These are phyloP conservation scores for Suhomyces bokatorum DNA, from an alignment of 1,139 yeast species.

Conservation along the genomic window DNA sequence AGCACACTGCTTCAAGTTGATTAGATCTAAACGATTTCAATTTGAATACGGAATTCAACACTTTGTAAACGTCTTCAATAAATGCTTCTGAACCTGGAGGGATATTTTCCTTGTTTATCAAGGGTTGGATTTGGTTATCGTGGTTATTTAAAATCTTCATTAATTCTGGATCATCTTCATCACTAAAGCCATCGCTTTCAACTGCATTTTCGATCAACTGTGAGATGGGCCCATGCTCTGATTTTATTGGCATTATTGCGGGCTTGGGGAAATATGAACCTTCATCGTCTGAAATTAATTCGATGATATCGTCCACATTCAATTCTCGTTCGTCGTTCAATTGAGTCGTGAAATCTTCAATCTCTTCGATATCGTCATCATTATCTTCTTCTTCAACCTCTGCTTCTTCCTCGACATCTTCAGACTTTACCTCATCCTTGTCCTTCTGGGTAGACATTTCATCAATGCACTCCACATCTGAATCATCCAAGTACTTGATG, in stretches of 20 bases:
- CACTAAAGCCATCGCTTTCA: conserved; percentile 37
- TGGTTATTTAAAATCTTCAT: conserved; percentile 23
- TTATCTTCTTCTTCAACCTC: conserved; percentile 14
- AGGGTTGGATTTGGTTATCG: conserved; percentile 13
- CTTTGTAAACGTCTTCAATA: conserved; percentile 57
- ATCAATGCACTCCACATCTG: conserved; percentile 14
- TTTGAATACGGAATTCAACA: conserved; percentile 60
- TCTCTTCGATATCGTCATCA: conserved; percentile 31
- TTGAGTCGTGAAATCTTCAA: conserved; percentile 40
- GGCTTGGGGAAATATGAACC: conserved; percentile 16
- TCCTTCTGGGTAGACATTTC: conserved; percentile 12
- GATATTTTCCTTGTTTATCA: conserved; percentile 15
- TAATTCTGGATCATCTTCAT: conserved; percentile 40
- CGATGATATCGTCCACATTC: conserved; percentile 29
- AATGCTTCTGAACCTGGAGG: conserved; percentile 39
- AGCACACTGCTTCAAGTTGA: conserved; percentile 83
- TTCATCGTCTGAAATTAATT: conserved; percentile 36
- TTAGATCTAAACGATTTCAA: conserved; percentile 72
- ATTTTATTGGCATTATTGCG: conserved; percentile 4
- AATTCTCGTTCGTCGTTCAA: conserved; percentile 46
- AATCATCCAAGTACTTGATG: conserved; percentile 19
- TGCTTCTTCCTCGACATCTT: conserved; percentile 12
- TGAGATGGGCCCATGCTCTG: conserved; percentile 7
- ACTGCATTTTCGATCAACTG: conserved; percentile 9
- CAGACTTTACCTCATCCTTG: conserved; percentile 5